These are phyloP conservation scores for Ophiostoma himal-ulmi DNA, from an alignment of 2,329 filamentous ascomycete genomes.

Conservation along the genomic window DNA sequence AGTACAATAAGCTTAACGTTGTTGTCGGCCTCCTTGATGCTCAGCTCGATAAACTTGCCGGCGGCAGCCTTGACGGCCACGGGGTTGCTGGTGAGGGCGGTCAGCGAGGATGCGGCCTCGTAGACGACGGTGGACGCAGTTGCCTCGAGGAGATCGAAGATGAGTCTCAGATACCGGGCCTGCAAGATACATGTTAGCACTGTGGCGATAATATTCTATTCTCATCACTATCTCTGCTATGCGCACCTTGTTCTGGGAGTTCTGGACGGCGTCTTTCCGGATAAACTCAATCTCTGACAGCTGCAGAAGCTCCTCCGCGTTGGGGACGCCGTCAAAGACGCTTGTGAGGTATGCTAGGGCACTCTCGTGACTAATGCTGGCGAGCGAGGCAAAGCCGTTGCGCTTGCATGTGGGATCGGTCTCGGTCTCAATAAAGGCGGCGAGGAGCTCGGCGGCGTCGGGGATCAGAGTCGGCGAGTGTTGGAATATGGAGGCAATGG, in stretches of 20 bases:
- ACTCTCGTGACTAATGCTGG: constrained; percentile 88
- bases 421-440: constrained; percentile 82
- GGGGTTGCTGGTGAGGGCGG: constrained; percentile 88
- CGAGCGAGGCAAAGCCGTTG: constrained; percentile 89
- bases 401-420: constrained; percentile 94
- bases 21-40: constrained; percentile 97
- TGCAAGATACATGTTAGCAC: constrained; percentile 58
- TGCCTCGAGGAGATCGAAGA: constrained; percentile 93
- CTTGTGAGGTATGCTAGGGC: constrained; percentile 80
- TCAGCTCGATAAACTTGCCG: constrained; percentile 90
- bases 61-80: constrained; percentile 97
- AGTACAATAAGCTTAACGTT: constrained; percentile 98
- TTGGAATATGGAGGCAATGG: constrained; percentile 83
- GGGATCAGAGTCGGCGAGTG: constrained; percentile 90
- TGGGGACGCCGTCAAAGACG: constrained; percentile 88
- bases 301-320: constrained; percentile 88
- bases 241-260: constrained; percentile 80
- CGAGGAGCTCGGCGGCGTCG: constrained; percentile 87
- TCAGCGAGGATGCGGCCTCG: constrained; percentile 92
- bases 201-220: not conserved
- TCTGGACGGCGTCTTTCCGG: constrained; percentile 91
- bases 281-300: constrained; percentile 96
- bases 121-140: constrained; percentile 92
- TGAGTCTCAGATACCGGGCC: constrained; percentile 86
- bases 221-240: not conserved